These are phyloP conservation scores for Pilasporangium apinafurcum DNA, from an alignment of 352 stramenopile species.

Conservation along the genomic window DNA sequence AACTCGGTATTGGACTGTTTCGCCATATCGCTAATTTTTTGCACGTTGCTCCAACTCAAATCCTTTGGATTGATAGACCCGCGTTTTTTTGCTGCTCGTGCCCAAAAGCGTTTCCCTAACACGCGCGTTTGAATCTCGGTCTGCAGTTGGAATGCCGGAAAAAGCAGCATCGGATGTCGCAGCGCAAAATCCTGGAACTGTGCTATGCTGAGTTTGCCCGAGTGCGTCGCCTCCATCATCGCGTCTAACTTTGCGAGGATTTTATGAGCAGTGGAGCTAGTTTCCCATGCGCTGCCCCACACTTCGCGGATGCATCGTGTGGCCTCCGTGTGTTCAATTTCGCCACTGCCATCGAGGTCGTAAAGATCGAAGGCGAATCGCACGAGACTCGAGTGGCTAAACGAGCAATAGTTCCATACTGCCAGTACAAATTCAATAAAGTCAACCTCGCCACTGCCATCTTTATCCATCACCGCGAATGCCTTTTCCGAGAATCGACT, in stretches of 20 bases:
- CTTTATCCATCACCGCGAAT: conserved; percentile 65
- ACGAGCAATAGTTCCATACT: conserved; percentile 82
- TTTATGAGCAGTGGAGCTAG: conserved; percentile 42
- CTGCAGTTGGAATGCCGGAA: conserved; percentile 61
- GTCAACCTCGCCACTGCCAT: conserved; percentile 60
- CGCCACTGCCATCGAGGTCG: conserved; percentile 55
- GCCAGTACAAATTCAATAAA: conserved; percentile 71
- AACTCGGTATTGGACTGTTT: conserved; percentile 13
- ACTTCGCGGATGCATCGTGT: conserved; percentile 43
- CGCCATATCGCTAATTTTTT: conserved; percentile 18
- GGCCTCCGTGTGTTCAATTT: conserved; percentile 56
- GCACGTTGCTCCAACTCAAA: conserved; percentile 31
- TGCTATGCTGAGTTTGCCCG: conserved; percentile 23
- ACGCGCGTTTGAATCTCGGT: conserved; percentile 57
- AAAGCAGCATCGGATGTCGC: conserved; percentile 57
- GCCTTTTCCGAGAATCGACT: conserved; percentile 65
- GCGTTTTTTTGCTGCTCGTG: conserved; percentile 33
- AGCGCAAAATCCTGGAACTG: conserved; percentile 55
- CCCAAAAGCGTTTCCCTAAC: conserved; percentile 54
- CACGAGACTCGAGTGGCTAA: conserved; percentile 49
- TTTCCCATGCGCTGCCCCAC: conserved; percentile 52
- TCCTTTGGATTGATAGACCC: conserved; percentile 18
- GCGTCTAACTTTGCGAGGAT: conserved; percentile 46
- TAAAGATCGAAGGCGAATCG: conserved; percentile 74
- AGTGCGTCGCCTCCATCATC: conserved; percentile 28